Evolutionary conservation across 768 basidiomycete species (phyloP), one percentile per base, ranked within the genome.

Genomic region (Trichaptum fuscoviolaceum): DNA sequence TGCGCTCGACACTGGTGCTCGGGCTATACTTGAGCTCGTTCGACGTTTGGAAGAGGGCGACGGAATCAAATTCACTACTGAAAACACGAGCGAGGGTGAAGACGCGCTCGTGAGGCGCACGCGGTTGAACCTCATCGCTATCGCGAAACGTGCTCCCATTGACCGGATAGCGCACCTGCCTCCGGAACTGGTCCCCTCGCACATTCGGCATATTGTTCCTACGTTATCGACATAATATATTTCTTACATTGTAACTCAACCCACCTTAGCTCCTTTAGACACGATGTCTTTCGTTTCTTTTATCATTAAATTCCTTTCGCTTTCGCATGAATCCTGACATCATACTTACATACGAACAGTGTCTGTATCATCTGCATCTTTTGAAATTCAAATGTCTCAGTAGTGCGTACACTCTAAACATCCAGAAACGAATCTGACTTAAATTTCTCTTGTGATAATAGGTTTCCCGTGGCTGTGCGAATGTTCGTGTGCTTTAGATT

Each of bases 141-240:
- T 93, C 35, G 88, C 89, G 66, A 91, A 92, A 72, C 83, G 90
- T 7, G 90, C 90, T 10, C 92, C 92, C 1, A 72, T 92, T 67
- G 88, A 91, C 70, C 86, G 83, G 66, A 88, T 91, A 64, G 87
- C 87, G 18, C 80, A 80, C 34, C 72, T 91, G 57, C 88, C 88
- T 9, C 78, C 82, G 57, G 86, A 88, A 59, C 74, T 91, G 61
- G 87, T 91, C 1, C 89, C 88, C 1, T 85, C 86, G 69, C 81
- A 85, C 70, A 84, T 91, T 64, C 81, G 88, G 63, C 80, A 81
- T 70, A 83, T 85, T 67, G 85, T 91, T 15, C 89, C 89, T 23
- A 87, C 85, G 27, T 63, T 69, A 61, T 52, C 42, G 20, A 52
- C 42, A 12, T 52, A 52, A 52, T 52, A 52, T 52, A 52, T 52